Base-by-base conservation (phyloP, 2,329 filamentous ascomycete species). In the Alternaria conjuncta region DNA sequence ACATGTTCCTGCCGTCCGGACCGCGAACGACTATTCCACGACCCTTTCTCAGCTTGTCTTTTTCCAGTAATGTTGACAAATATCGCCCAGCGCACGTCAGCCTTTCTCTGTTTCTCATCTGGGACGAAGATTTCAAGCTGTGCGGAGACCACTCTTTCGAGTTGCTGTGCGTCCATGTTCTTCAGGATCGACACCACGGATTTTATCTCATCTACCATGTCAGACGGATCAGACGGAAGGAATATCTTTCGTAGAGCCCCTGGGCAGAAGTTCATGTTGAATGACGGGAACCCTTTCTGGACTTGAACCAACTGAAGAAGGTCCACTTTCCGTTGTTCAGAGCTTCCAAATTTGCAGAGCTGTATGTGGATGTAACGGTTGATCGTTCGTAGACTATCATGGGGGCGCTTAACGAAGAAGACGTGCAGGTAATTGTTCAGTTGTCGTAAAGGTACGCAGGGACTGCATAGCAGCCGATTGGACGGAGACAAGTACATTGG, bases 71-170 rank as follows among this genome's bases (percentile, higher is more conserved):
- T 41, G 2, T 41, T 41, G 36, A 41, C 36, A 3, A 41, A 41
- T 11, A 41, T 3, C 0, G 36, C 36, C n/a, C 0, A 0, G 3
- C 2, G 4, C 36, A 41, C 6, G 15, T 41, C 11, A 5, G 36
- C 36, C n/a, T 41, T 3, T 41, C n/a, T 18, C 36, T 41, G 36
- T 10, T 41, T 18, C 1, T 18, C 36, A 3, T 41, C n/a, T 11
- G 36, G 36, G 2, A 41, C 3, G 36, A 41, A 41, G 2, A 41
- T 41, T 1, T 41, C 36, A 41, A 41, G 36, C 36, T 41, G 2
- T 1, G n/a, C 36, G 36, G 36, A 18, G 36, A 41, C 36, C n/a
- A 41, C 36, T 41, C 36, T 41, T 18, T 41, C 36, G n/a, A 1
- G 2, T 41, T 41, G 8, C 0, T 3, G 36, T 3, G 5, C n/a